Evolutionary conservation across 345 rosid genomes (phyloP).

Genomic region (Hypericum androsaemum): DNA sequence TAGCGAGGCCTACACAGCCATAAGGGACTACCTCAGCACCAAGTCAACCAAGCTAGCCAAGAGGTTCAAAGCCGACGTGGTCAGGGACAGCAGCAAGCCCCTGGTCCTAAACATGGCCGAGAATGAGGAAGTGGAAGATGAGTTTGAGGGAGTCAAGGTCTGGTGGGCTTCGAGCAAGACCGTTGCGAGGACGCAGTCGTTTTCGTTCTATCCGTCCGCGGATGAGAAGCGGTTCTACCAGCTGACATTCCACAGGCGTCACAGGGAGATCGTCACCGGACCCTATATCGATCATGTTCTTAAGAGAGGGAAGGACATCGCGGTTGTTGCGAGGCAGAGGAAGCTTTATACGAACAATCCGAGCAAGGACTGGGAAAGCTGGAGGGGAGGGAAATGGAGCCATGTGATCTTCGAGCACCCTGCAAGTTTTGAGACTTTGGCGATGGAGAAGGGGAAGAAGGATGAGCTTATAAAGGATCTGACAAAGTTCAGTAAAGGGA

Average conservation of each 20-base stretch:
- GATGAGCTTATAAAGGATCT: constrained; percentile 11
- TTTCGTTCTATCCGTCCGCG: constrained; percentile 23
- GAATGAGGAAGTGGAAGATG: constrained; percentile 37
- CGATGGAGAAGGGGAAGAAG: constrained; percentile 16
- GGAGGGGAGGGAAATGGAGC: constrained; percentile 13
- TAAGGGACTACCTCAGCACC: constrained; percentile 33
- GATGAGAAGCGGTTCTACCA: constrained; percentile 30
- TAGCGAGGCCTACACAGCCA: constrained; percentile 30
- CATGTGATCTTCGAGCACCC: constrained; percentile 22
- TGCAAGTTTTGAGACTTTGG: constrained; percentile 14
- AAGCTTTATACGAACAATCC: constrained; percentile 41
- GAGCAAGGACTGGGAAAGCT: constrained; percentile 18
- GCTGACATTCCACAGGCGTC: constrained; percentile 36
- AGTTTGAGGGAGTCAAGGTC: constrained; percentile 29
- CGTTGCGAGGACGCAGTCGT: neutral
- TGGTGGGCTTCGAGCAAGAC: constrained; percentile 32
- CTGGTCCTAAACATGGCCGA: constrained; percentile 37
- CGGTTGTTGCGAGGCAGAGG: constrained; percentile 27
- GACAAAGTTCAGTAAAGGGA: constrained; percentile 9
- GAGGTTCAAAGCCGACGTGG: constrained; percentile 38
- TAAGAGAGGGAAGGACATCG: constrained; percentile 29
- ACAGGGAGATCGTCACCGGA: constrained; percentile 26
- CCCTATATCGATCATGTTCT: constrained; percentile 28
- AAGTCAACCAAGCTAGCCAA: constrained; percentile 30
- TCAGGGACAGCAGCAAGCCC: constrained; percentile 25